phyloP scores from a whole-genome alignment of 345 rosid species.

The Rhodomyrtus tomentosa region DNA sequence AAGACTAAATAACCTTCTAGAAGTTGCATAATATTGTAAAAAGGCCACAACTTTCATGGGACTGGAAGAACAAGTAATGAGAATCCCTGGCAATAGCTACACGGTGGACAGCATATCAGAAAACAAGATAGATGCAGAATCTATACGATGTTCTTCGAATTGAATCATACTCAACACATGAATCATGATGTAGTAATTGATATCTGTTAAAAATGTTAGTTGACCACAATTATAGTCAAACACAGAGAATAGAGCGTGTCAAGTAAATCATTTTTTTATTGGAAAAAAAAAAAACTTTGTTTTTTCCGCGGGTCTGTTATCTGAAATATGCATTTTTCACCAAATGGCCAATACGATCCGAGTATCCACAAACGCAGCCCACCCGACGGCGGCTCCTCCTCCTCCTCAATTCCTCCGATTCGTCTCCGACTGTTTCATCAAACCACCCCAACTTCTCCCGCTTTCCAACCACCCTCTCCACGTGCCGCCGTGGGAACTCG shows the following conservation, averaged over 20 bases:
- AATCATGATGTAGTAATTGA: too few species aligned
- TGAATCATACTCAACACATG: too few species aligned
- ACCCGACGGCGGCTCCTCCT: not conserved
- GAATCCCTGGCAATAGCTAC: not conserved
- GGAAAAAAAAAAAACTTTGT: too few species aligned
- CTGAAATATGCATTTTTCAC: too few species aligned
- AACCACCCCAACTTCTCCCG: constrained; percentile 23
- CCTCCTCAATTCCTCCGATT: constrained; percentile 1
- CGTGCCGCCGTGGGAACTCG: constrained; percentile 54
- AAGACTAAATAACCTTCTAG: not conserved
- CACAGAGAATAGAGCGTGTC: too few species aligned
- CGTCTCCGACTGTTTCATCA: constrained; percentile 40
- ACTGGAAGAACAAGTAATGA: not conserved
- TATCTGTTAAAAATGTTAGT: too few species aligned
- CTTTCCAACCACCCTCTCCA: constrained; percentile 29
- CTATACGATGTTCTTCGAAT: too few species aligned
- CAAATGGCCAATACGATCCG: not conserved
- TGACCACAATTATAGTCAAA: too few species aligned
- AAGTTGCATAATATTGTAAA: not conserved
- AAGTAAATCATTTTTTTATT: too few species aligned
- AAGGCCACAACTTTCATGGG: not conserved
- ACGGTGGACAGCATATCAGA: not conserved
- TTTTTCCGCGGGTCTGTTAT: too few species aligned
- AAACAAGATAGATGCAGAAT: too few species aligned
- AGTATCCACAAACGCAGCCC: not conserved